Evolutionary conservation across 495 filamentous ascomycete genomes (phyloP), one percentile per base, ranked within the genome.

Genomic region (Hypoxylon rickii): DNA sequence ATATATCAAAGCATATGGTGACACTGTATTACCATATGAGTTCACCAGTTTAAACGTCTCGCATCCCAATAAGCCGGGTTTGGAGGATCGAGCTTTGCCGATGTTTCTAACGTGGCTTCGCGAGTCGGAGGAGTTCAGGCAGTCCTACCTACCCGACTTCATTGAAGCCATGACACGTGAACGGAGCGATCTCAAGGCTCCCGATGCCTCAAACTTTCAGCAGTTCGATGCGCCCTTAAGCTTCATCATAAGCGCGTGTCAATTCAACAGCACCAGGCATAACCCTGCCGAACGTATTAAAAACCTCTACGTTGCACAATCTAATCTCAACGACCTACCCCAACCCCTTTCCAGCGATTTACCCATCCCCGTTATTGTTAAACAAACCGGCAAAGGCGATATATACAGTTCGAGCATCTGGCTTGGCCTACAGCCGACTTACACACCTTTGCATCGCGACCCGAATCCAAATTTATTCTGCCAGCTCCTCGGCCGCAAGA

Each of bases 381-480:
- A 47, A 17, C 51, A 74, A 24, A 75, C 82, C 7, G 84, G 90
- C 7, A 85, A 86, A 33, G 74, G 72, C 16, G 92, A 97, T 71
- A 71, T 97, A 8, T 97, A 98, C 64, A 82, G 83, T 59, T 84
- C 86, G 10, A 93, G 86, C 64, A 71, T 98, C 18, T 98, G 94
- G 94, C 79, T 97, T 3, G 94, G 94, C 7, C 72, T 87, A 3
- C 81, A 90, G 24, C 88, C 89, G 1, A 97, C 92, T 0, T 88
- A 87, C 63, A 97, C 94, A 0, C 90, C 94, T 5, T 78, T 95
- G 7, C 94, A 98, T 72, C 79, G 86, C 16, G 94, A 98, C 65
- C 94, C 94, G 0, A 98, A 98, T 61, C 90, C 90, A 6, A 98
- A 98, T 65, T 64, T 96, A 0, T 96, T 97, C 68, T 82, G 89